Percentiles rank a stretch among this genome's conserved stretches.
These are phyloP conservation scores for Mycena vitilis DNA, from an alignment of 768 basidiomycete genomes.

Conservation along the genomic window DNA sequence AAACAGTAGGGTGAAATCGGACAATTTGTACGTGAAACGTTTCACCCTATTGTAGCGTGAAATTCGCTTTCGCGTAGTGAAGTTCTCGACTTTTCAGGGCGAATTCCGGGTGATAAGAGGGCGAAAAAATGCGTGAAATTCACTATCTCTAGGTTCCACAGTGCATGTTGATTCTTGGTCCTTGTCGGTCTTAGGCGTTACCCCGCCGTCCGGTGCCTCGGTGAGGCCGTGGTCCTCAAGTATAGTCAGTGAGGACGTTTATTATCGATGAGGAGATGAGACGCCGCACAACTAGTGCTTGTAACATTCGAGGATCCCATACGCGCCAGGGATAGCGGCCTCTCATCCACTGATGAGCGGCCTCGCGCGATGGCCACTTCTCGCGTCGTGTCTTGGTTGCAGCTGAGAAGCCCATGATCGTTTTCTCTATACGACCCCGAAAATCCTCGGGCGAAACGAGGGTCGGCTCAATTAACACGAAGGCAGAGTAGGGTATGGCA, in stretches of 20 bases:
- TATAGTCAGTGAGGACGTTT: not conserved
- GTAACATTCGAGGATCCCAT: slow-evolving; percentile 15
- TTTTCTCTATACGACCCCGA: slow-evolving; percentile 7
- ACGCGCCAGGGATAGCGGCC: slow-evolving; percentile 9
- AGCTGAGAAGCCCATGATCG: not conserved
- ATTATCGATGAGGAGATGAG: not conserved
- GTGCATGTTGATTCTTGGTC: slow-evolving; percentile 10
- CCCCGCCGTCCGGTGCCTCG: not conserved
- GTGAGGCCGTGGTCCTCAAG: slow-evolving; percentile 17
- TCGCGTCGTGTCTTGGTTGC: slow-evolving; percentile 10
- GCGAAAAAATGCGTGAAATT: too few species aligned
- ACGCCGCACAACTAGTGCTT: slow-evolving; percentile 1
- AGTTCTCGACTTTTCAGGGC: too few species aligned
- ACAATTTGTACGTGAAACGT: too few species aligned
- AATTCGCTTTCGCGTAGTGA: too few species aligned
- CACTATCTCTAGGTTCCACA: too few species aligned
- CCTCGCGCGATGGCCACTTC: slow-evolving; percentile 23
- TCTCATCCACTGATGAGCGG: slow-evolving; percentile 14
- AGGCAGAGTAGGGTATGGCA: slow-evolving; percentile 7
- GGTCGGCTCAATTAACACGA: slow-evolving; percentile 13
- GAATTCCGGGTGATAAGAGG: too few species aligned
- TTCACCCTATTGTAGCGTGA: too few species aligned
- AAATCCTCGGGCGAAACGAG: slow-evolving; percentile 18
- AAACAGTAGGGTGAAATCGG: too few species aligned
- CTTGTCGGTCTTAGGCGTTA: slow-evolving; percentile 12